phyloP scores from a whole-genome alignment of 371 early-diverging fungal genomes.

The Mortierella sp. region DNA sequence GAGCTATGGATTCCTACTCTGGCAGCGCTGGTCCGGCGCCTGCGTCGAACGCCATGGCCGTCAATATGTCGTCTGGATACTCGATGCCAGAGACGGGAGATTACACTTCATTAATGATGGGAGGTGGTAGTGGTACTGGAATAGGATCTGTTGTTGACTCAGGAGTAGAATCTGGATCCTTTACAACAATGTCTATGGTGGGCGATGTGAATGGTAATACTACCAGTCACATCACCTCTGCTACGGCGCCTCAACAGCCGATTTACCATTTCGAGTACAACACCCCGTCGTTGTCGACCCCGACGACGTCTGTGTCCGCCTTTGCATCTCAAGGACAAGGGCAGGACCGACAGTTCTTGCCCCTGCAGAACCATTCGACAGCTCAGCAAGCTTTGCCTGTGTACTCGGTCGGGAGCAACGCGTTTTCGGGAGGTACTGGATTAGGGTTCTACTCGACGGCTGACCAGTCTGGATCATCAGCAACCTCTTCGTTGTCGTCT shows the following conservation, averaged over 20 bases:
- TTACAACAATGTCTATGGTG: neutral
- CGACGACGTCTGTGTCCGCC: neutral
- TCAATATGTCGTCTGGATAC: slow-evolving; percentile 5
- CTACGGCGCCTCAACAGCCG: neutral
- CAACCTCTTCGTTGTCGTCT: neutral
- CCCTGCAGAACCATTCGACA: neutral
- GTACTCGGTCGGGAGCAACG: neutral
- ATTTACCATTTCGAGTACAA: slow-evolving; percentile 17
- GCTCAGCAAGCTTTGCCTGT: neutral
- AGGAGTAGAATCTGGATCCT: neutral
- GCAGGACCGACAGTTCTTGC: slow-evolving; percentile 1
- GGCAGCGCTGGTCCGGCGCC: neutral
- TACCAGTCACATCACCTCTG: neutral
- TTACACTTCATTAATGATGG: neutral
- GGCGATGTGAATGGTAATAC: neutral
- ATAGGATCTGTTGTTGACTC: neutral
- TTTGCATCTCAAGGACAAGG: neutral
- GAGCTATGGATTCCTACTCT: neutral
- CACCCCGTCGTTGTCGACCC: neutral
- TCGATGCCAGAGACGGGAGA: slow-evolving; percentile 6
- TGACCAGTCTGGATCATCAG: neutral
- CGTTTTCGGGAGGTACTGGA: neutral
- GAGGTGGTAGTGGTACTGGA: neutral
- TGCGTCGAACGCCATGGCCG: neutral
- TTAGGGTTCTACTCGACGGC: neutral